Percentiles rank a stretch among this genome's conserved stretches.
Conservation (phyloP, 2,329 filamentous ascomycete species). For the Trichoderma oligosporum region DNA sequence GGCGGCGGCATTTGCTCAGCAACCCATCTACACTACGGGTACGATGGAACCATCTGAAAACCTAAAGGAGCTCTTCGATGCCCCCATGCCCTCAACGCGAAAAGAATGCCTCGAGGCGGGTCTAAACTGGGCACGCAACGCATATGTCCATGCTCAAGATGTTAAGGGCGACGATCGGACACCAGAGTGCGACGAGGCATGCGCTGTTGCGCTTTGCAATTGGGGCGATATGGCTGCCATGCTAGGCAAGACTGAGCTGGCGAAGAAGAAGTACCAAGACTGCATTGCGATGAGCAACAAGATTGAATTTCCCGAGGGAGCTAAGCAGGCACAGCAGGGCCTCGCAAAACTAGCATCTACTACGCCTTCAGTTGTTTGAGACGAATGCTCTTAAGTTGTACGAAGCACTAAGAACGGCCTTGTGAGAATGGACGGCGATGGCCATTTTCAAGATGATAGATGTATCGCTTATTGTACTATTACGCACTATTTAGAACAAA, state of each 20-base stretch:
- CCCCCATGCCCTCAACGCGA: conserved; percentile 44
- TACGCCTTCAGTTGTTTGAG: background rate
- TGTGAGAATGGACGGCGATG: background rate
- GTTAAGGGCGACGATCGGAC: conserved; percentile 65
- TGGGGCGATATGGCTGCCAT: conserved; percentile 80
- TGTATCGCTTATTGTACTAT: background rate
- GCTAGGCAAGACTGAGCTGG: conserved; percentile 61
- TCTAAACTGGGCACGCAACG: conserved; percentile 74
- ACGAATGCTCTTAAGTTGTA: background rate
- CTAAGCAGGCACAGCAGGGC: conserved; percentile 51
- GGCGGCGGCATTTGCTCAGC: conserved; percentile 68
- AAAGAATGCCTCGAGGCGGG: conserved; percentile 65
- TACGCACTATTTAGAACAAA: background rate
- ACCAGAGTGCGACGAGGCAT: conserved; percentile 78
- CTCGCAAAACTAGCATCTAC: conserved; percentile 36
- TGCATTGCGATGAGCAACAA: conserved; percentile 58
- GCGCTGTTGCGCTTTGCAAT: conserved; percentile 80
- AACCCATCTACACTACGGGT: conserved; percentile 42
- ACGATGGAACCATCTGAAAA: conserved; percentile 28
- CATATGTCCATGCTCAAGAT: conserved; percentile 61
- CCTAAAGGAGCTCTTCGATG: conserved; percentile 29
- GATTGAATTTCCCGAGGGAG: conserved; percentile 50
- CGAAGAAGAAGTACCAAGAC: conserved; percentile 65
- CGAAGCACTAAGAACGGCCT: no score
- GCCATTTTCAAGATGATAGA: background rate